A percentile compares a stretch with the other conserved stretches of the same genome.
phyloP scores from a whole-genome alignment of 2,329 filamentous ascomycete species.

The Botrytis elliptica region DNA sequence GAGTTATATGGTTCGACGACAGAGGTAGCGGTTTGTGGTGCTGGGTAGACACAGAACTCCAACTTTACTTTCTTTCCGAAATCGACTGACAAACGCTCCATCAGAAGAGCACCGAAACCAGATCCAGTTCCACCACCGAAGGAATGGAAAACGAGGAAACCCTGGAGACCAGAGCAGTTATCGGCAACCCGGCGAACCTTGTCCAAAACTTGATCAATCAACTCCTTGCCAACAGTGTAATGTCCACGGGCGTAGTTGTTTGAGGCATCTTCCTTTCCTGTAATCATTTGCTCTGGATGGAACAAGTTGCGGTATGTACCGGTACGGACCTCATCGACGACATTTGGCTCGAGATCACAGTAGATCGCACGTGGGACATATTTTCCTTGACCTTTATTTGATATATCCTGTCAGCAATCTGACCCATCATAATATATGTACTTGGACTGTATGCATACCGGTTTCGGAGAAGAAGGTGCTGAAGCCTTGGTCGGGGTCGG shows the following conservation, averaged over 20 bases:
- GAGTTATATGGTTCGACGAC: slow-evolving; percentile 69
- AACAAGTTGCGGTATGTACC: slow-evolving; percentile 62
- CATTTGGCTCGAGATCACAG: slow-evolving; percentile 65
- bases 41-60: slow-evolving; percentile 65
- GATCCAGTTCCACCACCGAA: slow-evolving; percentile 68
- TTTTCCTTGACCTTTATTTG: slow-evolving; percentile 80
- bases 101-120: slow-evolving; percentile 62
- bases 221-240: slow-evolving; percentile 68
- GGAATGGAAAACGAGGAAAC: slow-evolving; percentile 68
- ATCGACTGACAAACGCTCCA: slow-evolving; percentile 62
- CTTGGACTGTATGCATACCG: slow-evolving; percentile 57
- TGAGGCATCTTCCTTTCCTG: slow-evolving; percentile 67
- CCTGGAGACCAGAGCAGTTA: slow-evolving; percentile 64
- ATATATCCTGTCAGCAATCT: slow-evolving; percentile 29
- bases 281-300: slow-evolving; percentile 65
- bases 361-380: slow-evolving; percentile 70
- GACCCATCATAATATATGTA: slow-evolving; percentile 30
- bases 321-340: slow-evolving; percentile 66
- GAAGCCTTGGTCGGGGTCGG: slow-evolving; percentile 94
- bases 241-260: slow-evolving; percentile 70
- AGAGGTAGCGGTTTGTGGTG: slow-evolving; percentile 61
- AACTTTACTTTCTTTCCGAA: slow-evolving; percentile 69
- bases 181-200: slow-evolving; percentile 64
- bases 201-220: slow-evolving; percentile 62
- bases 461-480: slow-evolving; percentile 99